A percentile compares a stretch with the other conserved stretches of the same genome.
Conservation (phyloP, 306 rosid species). For the Delonix regia region DNA sequence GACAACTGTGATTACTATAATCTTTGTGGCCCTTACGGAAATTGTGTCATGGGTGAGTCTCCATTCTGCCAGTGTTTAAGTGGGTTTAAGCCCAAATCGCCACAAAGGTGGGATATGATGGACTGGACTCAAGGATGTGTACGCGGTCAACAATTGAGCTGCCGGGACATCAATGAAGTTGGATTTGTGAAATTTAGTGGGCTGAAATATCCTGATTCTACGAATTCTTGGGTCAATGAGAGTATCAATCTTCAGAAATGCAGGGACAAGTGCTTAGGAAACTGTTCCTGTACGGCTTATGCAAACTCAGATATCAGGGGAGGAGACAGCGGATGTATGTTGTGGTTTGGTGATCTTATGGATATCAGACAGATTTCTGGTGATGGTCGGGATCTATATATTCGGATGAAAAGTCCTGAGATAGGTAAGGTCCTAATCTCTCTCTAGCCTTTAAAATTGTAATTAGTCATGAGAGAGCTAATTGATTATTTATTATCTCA, state of each 20-base stretch:
- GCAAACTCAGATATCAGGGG: conserved; percentile 47
- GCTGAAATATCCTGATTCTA: conserved; percentile 57
- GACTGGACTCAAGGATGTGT: conserved; percentile 63
- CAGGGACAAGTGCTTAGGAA: conserved; percentile 45
- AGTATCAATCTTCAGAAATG: conserved; percentile 54
- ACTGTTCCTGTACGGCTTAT: conserved; percentile 67
- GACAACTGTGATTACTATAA: conserved; percentile 54
- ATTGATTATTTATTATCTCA: conserved; percentile 15
- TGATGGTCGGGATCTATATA: conserved; percentile 43
- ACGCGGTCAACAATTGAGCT: conserved; percentile 33
- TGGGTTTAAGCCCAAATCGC: conserved; percentile 55
- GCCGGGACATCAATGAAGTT: conserved; percentile 31
- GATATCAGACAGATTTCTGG: conserved; percentile 40
- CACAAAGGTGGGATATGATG: conserved; percentile 47
- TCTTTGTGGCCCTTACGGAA: conserved; percentile 52
- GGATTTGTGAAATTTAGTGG: conserved; percentile 45
- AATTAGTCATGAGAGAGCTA: neutral
- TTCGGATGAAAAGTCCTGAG: conserved; percentile 42
- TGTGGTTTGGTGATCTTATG: conserved; percentile 55
- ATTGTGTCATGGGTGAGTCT: conserved; percentile 38
- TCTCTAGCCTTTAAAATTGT: conserved; percentile 9
- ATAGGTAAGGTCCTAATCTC: conserved; percentile 36
- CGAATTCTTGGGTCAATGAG: conserved; percentile 47
- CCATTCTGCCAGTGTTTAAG: conserved; percentile 56
- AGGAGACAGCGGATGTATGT: conserved; percentile 62